Conservation (phyloP, 192 early-diverging fungal species). For the Linnemannia hyalina region DNA sequence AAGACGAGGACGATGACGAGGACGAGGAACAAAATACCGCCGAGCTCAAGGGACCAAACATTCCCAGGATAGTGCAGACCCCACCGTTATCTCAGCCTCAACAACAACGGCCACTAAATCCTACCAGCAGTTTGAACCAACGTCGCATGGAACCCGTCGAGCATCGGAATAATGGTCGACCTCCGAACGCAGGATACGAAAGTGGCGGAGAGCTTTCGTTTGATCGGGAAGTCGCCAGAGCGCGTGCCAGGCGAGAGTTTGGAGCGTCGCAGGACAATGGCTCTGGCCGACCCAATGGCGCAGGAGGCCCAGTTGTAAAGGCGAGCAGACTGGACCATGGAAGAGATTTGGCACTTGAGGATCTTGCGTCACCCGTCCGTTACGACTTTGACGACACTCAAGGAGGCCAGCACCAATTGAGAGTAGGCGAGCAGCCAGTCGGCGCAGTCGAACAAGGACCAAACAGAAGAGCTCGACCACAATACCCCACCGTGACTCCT, state of each 20-base stretch:
- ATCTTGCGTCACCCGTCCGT: conserved; percentile 26
- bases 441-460: not conserved
- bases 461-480: not conserved
- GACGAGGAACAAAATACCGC: conserved; percentile 31
- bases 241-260: conserved; percentile 25
- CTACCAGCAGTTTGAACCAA: not conserved
- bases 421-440: not conserved
- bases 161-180: not conserved
- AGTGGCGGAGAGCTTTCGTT: conserved; percentile 28
- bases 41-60: conserved; percentile 5
- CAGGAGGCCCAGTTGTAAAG: not conserved
- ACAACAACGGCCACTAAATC: not conserved
- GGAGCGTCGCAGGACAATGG: not conserved
- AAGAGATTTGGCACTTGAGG: conserved; percentile 27
- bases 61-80: not conserved
- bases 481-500: not conserved
- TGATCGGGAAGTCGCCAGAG: conserved; percentile 38
- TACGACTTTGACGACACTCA: conserved; percentile 9
- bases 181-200: conserved; percentile 5
- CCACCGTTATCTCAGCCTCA: not conserved
- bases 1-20: conserved; percentile 3
- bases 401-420: not conserved
- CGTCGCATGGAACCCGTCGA: not conserved
- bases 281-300: not conserved
- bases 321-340: conserved; percentile 39